Evolutionary conservation across 75 land plant genomes (phyloP).

Genomic region (Selaginella tamariscina): DNA sequence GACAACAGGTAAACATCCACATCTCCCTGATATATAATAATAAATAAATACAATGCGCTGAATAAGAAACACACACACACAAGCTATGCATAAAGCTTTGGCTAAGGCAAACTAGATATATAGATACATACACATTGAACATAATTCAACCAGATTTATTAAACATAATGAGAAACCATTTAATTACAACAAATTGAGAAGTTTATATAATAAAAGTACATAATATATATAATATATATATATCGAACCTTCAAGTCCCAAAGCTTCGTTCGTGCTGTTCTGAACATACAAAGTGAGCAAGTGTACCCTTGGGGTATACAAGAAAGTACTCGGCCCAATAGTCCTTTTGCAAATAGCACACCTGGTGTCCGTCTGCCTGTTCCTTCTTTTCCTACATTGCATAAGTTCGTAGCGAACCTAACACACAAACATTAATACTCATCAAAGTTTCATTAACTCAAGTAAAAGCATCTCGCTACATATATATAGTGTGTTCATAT

Average conservation of each 20-base stretch:
- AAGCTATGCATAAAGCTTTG: too few relatives aligned
- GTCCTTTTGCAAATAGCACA: slow-evolving; percentile 84
- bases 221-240: neutral
- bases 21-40: too few relatives aligned
- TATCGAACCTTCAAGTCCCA: neutral
- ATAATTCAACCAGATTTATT: too few relatives aligned
- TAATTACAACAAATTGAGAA: too few relatives aligned
- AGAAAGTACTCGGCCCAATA: slow-evolving; percentile 84
- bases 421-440: neutral
- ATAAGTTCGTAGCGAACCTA: slow-evolving; percentile 83
- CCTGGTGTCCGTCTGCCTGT: slow-evolving; percentile 52
- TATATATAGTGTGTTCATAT: neutral
- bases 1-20: too few relatives aligned
- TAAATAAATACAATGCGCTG: too few relatives aligned
- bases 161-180: too few relatives aligned
- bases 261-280: neutral
- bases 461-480: neutral
- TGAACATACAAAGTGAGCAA: slow-evolving; percentile 87
- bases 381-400: slow-evolving; percentile 40
- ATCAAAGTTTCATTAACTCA: neutral
- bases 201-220: too few relatives aligned
- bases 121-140: too few relatives aligned
- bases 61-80: too few relatives aligned
- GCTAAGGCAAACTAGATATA: too few relatives aligned
- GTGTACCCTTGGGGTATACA: slow-evolving; percentile 84